Evolutionary conservation across 352 stramenopile species (phyloP).

Genomic region (Phytopythium montanum): DNA sequence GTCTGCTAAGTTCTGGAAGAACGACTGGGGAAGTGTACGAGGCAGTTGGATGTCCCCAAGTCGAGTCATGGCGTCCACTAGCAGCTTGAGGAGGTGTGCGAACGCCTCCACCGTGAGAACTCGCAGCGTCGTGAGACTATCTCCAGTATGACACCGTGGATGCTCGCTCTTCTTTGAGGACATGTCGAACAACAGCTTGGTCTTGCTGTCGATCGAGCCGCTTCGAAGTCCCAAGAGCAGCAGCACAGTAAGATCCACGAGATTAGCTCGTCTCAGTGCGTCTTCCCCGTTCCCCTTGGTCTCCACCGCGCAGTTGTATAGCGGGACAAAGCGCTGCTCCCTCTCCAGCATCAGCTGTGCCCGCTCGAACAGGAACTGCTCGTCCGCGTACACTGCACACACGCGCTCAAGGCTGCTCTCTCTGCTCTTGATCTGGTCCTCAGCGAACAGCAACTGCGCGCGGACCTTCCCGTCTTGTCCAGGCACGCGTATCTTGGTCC

Average conservation of each 20-base stretch:
- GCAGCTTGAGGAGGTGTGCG: slow-evolving; percentile 42
- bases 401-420: slow-evolving; percentile 58
- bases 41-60: slow-evolving; percentile 55
- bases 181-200: slow-evolving; percentile 73
- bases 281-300: slow-evolving; percentile 6
- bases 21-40: slow-evolving; percentile 29
- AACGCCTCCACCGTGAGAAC: slow-evolving; percentile 42
- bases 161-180: slow-evolving; percentile 31
- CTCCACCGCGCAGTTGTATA: slow-evolving; percentile 39
- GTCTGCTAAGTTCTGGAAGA: slow-evolving; percentile 41
- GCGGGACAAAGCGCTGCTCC: slow-evolving; percentile 63
- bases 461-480: slow-evolving; percentile 52
- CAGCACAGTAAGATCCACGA: slow-evolving; percentile 43
- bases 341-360: slow-evolving; percentile 48
- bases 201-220: slow-evolving; percentile 50
- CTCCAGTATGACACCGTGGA: not conserved
- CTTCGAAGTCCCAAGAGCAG: slow-evolving; percentile 52
- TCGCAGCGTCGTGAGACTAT: slow-evolving; percentile 14
- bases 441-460: slow-evolving; percentile 64
- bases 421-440: slow-evolving; percentile 62
- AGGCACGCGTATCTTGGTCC: slow-evolving; percentile 36
- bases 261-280: no score
- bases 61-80: slow-evolving; percentile 46
- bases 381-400: slow-evolving; percentile 52
- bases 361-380: slow-evolving; percentile 69